Evolutionary conservation across 306 rosid species (phyloP), one percentile per base, ranked within the genome.

Genomic region (Arachis stenosperma): DNA sequence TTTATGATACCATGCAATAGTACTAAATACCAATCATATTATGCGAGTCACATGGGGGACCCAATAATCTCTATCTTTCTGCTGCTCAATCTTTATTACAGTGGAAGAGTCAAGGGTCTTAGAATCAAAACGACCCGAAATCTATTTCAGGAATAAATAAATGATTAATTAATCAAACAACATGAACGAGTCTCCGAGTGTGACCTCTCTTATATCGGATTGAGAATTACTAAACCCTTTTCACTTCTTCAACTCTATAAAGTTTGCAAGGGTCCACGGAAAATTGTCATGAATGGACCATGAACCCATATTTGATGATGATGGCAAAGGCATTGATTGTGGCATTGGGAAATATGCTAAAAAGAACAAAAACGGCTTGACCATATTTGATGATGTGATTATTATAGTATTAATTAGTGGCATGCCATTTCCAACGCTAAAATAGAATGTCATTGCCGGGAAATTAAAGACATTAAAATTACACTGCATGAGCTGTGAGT

Each of bases 41-140:
- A 81, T 43, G 68, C 73, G 74, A 85, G 86, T 83, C 44, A 70
- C 83, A 79, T 71, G 79, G 60, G 57, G 81, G 58, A 65, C 73
- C 74, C 60, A 77, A 82, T 52, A 33, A 65, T 73, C 22, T 44
- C 68, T 63, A 60, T 78, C 81, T 81, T 81, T 83, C 77, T 66
- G 82, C 80, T 76, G 60, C 69, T 71, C 56, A 33, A 33, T 33
- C 37, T 33, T 33, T 33, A 33, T 33, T 79, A 73, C 61, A 86
- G 96, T 90, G 93, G 96, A 86, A 71, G 81, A 84, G 92, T 90
- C 93, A 88, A 88, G 83, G 88, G 77, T 78, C 92, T 62, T 44
- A 36, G 54, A 54, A 80, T 70, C 84, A 79, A 73, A 69, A 73
- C 40, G 68, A 73, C 46, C 77, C 84, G 37, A 33, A 66, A 62